phyloP scores from a whole-genome alignment of 1,139 yeast genomes.

The Pichia inconspicua region DNA sequence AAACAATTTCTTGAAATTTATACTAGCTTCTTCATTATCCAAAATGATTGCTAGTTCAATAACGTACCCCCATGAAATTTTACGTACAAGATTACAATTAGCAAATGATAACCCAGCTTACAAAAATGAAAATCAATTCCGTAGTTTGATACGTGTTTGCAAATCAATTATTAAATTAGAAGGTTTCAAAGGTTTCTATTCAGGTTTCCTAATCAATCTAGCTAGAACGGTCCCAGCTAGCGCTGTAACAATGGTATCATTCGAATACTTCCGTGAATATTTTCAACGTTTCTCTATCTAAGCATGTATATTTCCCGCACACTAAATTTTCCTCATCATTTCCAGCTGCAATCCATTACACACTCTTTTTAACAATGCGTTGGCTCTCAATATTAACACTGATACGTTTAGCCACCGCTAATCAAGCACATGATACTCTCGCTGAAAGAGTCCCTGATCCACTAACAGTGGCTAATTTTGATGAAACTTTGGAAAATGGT shows the following conservation, averaged over 20 bases:
- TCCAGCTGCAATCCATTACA: too few species aligned
- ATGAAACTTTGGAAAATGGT: constrained; percentile 36
- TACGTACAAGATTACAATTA: constrained; percentile 86
- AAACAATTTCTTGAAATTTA: constrained; percentile 37
- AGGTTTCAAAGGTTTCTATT: constrained; percentile 78
- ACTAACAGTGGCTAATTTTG: constrained; percentile 34
- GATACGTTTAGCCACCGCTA: neutral
- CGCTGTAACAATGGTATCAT: constrained; percentile 90
- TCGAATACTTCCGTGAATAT: constrained; percentile 72
- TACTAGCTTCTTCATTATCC: constrained; percentile 70
- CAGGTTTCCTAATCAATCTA: constrained; percentile 81
- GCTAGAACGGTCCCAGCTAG: constrained; percentile 92
- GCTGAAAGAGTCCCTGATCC: constrained; percentile 21
- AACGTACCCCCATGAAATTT: constrained; percentile 94
- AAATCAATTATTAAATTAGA: constrained; percentile 54
- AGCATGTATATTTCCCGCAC: too few species aligned
- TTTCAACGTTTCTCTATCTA: constrained; percentile 27
- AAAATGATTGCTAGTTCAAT: constrained; percentile 85
- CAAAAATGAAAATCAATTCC: constrained; percentile 15
- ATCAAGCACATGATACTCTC: neutral
- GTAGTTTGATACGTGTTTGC: constrained; percentile 39
- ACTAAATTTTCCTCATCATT: too few species aligned
- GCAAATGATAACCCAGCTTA: constrained; percentile 11
- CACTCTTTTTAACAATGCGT: neutral
- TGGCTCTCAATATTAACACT: neutral